Conservation (phyloP, 345 rosid genomes). For the Excoecaria agallocha region DNA sequence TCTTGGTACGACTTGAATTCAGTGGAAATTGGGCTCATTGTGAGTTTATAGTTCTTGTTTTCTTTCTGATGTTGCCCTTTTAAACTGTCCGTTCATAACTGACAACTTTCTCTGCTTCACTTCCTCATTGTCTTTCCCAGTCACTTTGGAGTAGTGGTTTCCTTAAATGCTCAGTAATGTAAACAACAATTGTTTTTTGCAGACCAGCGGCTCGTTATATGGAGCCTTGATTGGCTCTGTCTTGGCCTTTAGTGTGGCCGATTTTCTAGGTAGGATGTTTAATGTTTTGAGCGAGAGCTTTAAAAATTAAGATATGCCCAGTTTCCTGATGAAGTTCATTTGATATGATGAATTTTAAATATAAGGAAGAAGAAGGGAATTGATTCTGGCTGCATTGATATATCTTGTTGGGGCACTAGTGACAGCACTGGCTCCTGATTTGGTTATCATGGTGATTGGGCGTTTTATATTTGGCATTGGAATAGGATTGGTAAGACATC, state of each 20-base stretch:
- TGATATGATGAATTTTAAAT: constrained; percentile 29
- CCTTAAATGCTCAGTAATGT: background rate
- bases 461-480: constrained; percentile 73
- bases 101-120: background rate
- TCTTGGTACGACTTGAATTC: constrained; percentile 83
- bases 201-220: constrained; percentile 92
- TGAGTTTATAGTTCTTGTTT: constrained; percentile 43
- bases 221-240: constrained; percentile 89
- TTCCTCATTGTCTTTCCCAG: background rate
- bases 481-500: constrained; percentile 78
- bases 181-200: constrained; percentile 31
- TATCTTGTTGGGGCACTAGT: constrained; percentile 78
- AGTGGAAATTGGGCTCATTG: constrained; percentile 77
- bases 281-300: constrained; percentile 9
- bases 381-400: constrained; percentile 58
- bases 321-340: constrained; percentile 11
- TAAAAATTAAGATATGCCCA: constrained; percentile 13
- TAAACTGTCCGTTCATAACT: background rate
- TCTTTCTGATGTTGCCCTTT: constrained; percentile 10
- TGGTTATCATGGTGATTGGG: constrained; percentile 67
- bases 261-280: constrained; percentile 59
- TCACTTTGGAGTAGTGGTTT: constrained; percentile 14
- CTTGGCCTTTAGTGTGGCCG: constrained; percentile 76
- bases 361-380: constrained; percentile 89
- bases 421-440: constrained; percentile 66